Base-by-base conservation (phyloP, 192 early-diverging fungal species). In the Coemansia sp. region DNA sequence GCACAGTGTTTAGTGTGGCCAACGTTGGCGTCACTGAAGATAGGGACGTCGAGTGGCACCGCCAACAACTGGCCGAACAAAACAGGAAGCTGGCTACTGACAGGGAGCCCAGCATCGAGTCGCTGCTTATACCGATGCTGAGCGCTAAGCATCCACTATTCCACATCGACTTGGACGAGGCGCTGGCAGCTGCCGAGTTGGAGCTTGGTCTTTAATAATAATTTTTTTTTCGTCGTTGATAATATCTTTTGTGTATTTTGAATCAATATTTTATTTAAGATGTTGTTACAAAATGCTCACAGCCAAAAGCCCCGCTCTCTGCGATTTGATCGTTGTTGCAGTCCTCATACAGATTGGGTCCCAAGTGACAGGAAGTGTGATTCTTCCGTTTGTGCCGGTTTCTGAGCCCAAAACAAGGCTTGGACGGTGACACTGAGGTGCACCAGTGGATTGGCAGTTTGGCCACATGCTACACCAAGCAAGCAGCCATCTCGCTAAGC, bases 131-230 rank as follows among this genome's bases (percentile, higher is more conserved):
- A 14, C 80, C 80, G 0, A 23, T 82, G 20, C 75, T 82, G 25
- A 74, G 80, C 40, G 57, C 64, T 45, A 60, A 77, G 46, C 62
- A 70, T 3, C 74, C 80, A 9, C 67, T 66, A 32, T 82, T 82
- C 65, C 80, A 82, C 41, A 63, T 82, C 22, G 80, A 82, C 54
- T 57, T 82, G 13, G 75, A 82, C 34, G 79, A 82, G 52, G 79
- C 79, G 6, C 67, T 82, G 23, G 69, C 71, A 42, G 74, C 71
- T 13, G 59, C 74, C 4, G 79, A 82, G 63, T 40, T 72, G 15
- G 77, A 74, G 63, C 65, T 80, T 4, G 71, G 70, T 9, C 55
- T 76, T 0, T 67, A 76, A 43, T 17, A 1, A 19, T 8, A 13
- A 29, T 3, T 29, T 29, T 29, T 29, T 13, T 7, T 13, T 15